Evolutionary conservation across 306 rosid genomes (phyloP), one percentile per base, ranked within the genome.

Genomic region (Glycine soja): DNA sequence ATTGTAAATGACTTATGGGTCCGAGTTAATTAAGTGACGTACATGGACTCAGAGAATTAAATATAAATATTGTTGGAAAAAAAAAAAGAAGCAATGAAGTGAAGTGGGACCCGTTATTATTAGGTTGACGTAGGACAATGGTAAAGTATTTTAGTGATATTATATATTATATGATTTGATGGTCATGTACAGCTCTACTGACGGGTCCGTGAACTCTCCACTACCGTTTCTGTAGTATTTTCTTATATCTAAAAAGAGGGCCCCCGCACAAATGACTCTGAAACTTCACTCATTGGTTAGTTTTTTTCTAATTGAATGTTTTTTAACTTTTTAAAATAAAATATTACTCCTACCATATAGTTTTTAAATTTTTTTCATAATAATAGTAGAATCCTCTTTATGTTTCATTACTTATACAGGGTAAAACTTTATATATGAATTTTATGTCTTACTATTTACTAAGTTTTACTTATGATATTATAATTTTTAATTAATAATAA

Each of bases 141-240:
- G 46, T 61, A 53, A 53, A 40, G 83, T 40, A 76, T 51, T 58
- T 36, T 72, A 34, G 68, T 47, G 47, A 45, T 36, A 36, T 36
- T 36, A 2, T 24, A 24, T 24, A 24, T 4, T 38, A 66, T 42
- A 8, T 69, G 56, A 69, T 69, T 6, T 16, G 79, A 48, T 63
- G 67, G 45, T 14, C 24, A 8, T 64, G 11, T 10, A 16, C 79
- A 24, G 2, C 30, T 58, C 79, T 54, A 71, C 73, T 50, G 67
- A 48, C 63, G 42, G 40, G 74, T 78, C 85, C 83, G 86, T 82
- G 85, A 85, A 77, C 87, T 85, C 47, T 9, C 72, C 83, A 43
- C 67, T 38, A 72, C 59, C 13, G 3, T 71, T 57, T 10, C 13
- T 9, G 9, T 15, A 15, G 13, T 38, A 56, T 3, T 72, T 72